These are phyloP conservation scores for Psilocybe mexicana DNA, from an alignment of 1,284 basidiomycete genomes.

Conservation along the genomic window DNA sequence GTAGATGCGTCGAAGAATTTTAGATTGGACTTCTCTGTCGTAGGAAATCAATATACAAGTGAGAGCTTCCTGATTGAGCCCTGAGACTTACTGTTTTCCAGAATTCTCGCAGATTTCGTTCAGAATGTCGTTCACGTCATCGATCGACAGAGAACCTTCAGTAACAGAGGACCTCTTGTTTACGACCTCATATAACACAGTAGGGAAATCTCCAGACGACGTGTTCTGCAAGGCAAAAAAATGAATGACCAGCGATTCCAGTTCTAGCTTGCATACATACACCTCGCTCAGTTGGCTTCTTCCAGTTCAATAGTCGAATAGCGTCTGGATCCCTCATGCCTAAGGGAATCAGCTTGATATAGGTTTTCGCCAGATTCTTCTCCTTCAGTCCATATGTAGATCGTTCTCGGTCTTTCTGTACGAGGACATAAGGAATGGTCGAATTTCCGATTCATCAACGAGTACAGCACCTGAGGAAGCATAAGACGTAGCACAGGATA, in stretches of 20 bases:
- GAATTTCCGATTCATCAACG: constrained; percentile 4
- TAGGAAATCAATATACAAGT: background rate
- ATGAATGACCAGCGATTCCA: background rate
- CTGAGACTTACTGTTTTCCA: constrained; percentile 59
- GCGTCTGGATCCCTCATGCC: constrained; percentile 78
- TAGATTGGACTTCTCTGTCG: constrained; percentile 69
- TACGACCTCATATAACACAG: constrained; percentile 83
- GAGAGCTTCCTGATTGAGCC: background rate
- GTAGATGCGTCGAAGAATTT: constrained; percentile 75
- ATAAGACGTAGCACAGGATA: constrained; percentile 77
- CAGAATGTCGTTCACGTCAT: constrained; percentile 78
- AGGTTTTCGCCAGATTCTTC: constrained; percentile 85
- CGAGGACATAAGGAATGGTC: background rate
- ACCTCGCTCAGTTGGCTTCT: constrained; percentile 68
- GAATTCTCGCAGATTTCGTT: constrained; percentile 72
- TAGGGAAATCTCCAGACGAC: constrained; percentile 83
- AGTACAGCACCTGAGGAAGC: constrained; percentile 63
- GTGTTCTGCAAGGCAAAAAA: constrained; percentile 44
- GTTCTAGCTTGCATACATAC: constrained; percentile 44
- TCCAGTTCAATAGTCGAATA: constrained; percentile 85
- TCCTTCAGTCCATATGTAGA: constrained; percentile 92
- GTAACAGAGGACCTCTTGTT: constrained; percentile 82
- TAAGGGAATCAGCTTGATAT: constrained; percentile 86
- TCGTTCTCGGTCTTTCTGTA: constrained; percentile 87
- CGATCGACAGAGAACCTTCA: constrained; percentile 72